Conservation (phyloP, 2,329 filamentous ascomycete genomes). For the Penicillium sp. region DNA sequence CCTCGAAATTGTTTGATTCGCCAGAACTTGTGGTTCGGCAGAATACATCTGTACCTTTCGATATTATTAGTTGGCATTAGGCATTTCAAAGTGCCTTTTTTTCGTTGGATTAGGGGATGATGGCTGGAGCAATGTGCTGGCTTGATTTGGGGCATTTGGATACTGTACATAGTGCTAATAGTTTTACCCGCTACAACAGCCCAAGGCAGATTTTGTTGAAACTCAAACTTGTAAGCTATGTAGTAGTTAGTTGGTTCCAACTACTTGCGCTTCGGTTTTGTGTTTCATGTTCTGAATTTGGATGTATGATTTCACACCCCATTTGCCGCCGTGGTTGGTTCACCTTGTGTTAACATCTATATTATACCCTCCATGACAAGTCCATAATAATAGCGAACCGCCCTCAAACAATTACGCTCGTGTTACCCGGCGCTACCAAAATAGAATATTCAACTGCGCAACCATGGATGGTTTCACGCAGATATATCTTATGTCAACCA, state of each 20-base stretch:
- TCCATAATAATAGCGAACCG: background rate
- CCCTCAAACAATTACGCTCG: background rate
- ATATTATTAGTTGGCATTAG: slow-evolving; percentile 17
- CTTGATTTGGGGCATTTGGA: background rate
- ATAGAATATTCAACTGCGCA: background rate
- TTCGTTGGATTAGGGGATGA: background rate
- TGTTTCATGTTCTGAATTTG: background rate
- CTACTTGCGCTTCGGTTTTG: no score
- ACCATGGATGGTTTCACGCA: background rate
- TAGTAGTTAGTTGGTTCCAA: background rate
- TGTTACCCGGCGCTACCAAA: background rate
- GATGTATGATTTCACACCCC: background rate
- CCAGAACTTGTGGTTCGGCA: no score
- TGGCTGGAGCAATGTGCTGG: background rate
- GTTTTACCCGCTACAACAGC: background rate
- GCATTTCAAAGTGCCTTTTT: background rate
- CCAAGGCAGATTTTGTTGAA: background rate
- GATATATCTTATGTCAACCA: background rate
- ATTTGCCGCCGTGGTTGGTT: background rate
- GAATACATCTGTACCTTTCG: no score
- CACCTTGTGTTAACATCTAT: background rate
- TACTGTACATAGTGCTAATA: background rate
- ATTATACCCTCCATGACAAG: background rate
- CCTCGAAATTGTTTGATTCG: no score
- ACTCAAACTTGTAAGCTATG: background rate